Percentiles rank a stretch among this genome's conserved stretches.
Conservation (phyloP, 768 basidiomycete species). For the Boletales sp. region DNA sequence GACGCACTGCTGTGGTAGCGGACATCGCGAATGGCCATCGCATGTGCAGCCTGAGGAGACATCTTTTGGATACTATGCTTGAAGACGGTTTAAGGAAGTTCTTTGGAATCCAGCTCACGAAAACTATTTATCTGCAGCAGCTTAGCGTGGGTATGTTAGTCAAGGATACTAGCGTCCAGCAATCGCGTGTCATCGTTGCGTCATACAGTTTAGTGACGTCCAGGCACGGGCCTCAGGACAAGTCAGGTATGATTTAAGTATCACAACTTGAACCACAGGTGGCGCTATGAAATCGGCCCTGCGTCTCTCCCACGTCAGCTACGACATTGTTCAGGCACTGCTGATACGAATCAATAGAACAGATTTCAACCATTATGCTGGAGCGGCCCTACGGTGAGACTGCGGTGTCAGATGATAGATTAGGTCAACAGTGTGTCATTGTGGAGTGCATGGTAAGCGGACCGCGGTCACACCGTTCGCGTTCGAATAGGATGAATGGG, state of each 20-base stretch:
- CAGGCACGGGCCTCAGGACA: too few species aligned
- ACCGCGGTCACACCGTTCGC: too few species aligned
- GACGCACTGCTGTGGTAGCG: constrained; percentile 10
- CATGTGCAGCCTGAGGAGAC: background rate
- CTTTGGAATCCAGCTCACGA: background rate
- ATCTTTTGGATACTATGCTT: background rate
- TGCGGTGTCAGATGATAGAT: too few species aligned
- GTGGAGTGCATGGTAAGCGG: too few species aligned
- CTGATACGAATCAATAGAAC: background rate
- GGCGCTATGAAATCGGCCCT: background rate
- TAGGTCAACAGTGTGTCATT: too few species aligned
- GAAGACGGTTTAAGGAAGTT: background rate
- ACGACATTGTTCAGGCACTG: background rate
- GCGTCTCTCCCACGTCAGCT: constrained; percentile 2
- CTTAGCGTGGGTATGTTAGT: background rate
- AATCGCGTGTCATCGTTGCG: too few species aligned
- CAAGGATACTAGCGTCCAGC: background rate
- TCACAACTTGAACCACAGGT: too few species aligned
- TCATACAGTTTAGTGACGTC: too few species aligned
- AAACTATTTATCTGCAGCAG: background rate
- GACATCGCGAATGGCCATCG: constrained; percentile 4
- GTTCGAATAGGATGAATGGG: too few species aligned
- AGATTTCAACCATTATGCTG: too few species aligned
- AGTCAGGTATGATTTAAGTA: too few species aligned
- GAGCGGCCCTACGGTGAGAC: too few species aligned